phyloP scores from a whole-genome alignment of 768 basidiomycete genomes.

The Kondoa malvinella region DNA sequence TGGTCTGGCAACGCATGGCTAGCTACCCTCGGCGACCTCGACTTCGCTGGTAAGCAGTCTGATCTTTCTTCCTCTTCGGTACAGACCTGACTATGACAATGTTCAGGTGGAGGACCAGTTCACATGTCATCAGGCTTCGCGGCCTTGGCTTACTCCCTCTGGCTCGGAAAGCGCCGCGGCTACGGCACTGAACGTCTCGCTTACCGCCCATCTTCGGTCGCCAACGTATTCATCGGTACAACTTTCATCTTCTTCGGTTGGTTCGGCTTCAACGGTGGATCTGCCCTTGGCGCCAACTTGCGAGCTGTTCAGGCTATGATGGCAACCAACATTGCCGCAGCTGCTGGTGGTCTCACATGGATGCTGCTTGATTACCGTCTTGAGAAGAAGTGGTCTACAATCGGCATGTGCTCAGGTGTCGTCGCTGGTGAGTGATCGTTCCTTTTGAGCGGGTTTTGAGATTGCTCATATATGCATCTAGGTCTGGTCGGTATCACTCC shows the following conservation, averaged over 20 bases:
- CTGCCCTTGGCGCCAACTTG: constrained; percentile 70
- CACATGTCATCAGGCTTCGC: constrained; percentile 72
- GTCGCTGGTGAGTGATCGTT: constrained; percentile 78
- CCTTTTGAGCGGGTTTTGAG: too few relatives aligned
- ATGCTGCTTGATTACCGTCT: constrained; percentile 30
- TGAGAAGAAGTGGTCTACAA: constrained; percentile 57
- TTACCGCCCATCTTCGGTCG: constrained; percentile 38
- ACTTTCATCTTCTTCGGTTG: constrained; percentile 67
- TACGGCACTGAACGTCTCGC: constrained; percentile 34
- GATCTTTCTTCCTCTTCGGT: too few relatives aligned
- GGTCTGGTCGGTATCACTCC: constrained; percentile 65
- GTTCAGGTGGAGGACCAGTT: constrained; percentile 75
- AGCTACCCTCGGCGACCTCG: constrained; percentile 57
- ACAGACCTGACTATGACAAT: too few relatives aligned
- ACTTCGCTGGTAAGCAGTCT: too few relatives aligned
- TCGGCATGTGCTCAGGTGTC: constrained; percentile 80
- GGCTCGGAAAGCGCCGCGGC: constrained; percentile 52
- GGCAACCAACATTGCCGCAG: constrained; percentile 76
- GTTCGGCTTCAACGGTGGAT: constrained; percentile 59
- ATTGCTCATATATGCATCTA: too few relatives aligned
- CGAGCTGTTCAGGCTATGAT: constrained; percentile 68
- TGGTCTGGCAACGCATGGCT: constrained; percentile 74
- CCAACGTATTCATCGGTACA: constrained; percentile 75
- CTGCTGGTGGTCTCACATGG: constrained; percentile 62
- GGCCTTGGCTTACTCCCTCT: constrained; percentile 70